Percentiles rank a stretch among this genome's conserved stretches.
phyloP scores from a whole-genome alignment of 306 rosid genomes.

The Vigna nakashimae region DNA sequence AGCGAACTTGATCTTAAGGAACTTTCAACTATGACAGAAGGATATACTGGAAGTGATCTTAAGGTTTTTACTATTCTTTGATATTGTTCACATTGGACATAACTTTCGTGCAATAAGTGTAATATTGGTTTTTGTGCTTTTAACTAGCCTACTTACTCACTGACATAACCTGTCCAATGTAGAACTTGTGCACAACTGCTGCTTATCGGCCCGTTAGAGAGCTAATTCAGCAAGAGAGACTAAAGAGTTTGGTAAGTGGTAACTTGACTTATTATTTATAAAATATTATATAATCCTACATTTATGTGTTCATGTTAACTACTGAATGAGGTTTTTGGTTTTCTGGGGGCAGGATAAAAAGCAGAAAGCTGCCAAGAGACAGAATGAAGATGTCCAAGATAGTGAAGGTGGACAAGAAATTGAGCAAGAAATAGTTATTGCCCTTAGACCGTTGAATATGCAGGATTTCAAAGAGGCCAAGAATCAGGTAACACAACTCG shows the following conservation, averaged over 20 bases:
- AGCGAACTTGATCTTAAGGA: slow-evolving; percentile 70
- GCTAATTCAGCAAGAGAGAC: slow-evolving; percentile 82
- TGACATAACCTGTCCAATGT: slow-evolving; percentile 35
- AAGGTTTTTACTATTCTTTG: slow-evolving; percentile 57
- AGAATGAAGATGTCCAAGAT: slow-evolving; percentile 33
- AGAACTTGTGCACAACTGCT: slow-evolving; percentile 94
- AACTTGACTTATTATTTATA: slow-evolving; percentile 9
- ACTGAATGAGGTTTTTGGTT: neutral
- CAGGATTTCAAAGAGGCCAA: slow-evolving; percentile 87
- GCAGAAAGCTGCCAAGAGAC: slow-evolving; percentile 52
- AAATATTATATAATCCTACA: neutral
- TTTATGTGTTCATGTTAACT: slow-evolving; percentile 33
- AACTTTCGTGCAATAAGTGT: neutral
- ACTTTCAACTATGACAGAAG: slow-evolving; percentile 86
- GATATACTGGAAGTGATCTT: slow-evolving; percentile 93
- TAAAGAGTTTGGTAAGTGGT: slow-evolving; percentile 65
- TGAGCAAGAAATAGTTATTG: slow-evolving; percentile 67
- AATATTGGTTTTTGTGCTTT: slow-evolving; percentile 22
- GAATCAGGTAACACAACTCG: slow-evolving; percentile 60
- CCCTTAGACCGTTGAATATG: slow-evolving; percentile 82
- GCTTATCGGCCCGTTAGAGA: slow-evolving; percentile 94
- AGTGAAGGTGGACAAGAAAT: slow-evolving; percentile 27
- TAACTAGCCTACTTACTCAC: slow-evolving; percentile 15
- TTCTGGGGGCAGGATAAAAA: slow-evolving; percentile 63
- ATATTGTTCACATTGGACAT: neutral